Percentiles rank a stretch among this genome's conserved stretches.
Evolutionary conservation across 352 stramenopile species (phyloP).

Genomic region (Phytopythium cucurbitacearum): DNA sequence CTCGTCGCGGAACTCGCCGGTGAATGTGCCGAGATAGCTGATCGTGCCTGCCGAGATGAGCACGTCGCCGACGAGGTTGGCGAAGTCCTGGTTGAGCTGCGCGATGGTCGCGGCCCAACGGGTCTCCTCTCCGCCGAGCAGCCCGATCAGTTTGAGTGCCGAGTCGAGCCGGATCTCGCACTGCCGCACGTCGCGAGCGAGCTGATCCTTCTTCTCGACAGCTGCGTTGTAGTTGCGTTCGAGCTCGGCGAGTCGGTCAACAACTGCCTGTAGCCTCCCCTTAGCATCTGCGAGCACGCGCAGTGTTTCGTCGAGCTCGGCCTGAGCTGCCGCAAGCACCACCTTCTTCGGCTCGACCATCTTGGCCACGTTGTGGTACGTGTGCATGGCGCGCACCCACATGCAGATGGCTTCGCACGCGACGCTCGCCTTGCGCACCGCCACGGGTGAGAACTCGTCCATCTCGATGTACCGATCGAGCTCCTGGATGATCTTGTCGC

Average conservation of each 20-base stretch:
- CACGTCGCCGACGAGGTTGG: constrained; percentile 82
- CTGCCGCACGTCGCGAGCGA: constrained; percentile 72
- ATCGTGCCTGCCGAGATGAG: constrained; percentile 84
- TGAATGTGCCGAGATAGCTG: constrained; percentile 87
- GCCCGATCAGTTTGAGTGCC: constrained; percentile 87
- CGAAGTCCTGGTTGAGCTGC: constrained; percentile 74
- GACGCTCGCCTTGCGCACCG: constrained; percentile 88
- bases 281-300: constrained; percentile 85
- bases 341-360: constrained; percentile 92
- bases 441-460: constrained; percentile 86
- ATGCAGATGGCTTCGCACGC: constrained; percentile 93
- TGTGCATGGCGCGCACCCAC: constrained; percentile 93
- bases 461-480: constrained; percentile 90
- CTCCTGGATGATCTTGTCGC: constrained; percentile 83
- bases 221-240: constrained; percentile 86
- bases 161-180: constrained; percentile 88
- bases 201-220: constrained; percentile 86
- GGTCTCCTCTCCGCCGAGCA: constrained; percentile 88
- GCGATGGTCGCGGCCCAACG: constrained; percentile 85
- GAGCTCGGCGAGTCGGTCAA: constrained; percentile 87
- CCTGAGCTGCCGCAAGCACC: constrained; percentile 76
- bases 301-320: constrained; percentile 87
- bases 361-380: constrained; percentile 89
- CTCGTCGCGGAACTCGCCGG: constrained; percentile 75
- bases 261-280: constrained; percentile 67